Conservation (phyloP, 495 filamentous ascomycete species). For the Penicillium antarcticum region DNA sequence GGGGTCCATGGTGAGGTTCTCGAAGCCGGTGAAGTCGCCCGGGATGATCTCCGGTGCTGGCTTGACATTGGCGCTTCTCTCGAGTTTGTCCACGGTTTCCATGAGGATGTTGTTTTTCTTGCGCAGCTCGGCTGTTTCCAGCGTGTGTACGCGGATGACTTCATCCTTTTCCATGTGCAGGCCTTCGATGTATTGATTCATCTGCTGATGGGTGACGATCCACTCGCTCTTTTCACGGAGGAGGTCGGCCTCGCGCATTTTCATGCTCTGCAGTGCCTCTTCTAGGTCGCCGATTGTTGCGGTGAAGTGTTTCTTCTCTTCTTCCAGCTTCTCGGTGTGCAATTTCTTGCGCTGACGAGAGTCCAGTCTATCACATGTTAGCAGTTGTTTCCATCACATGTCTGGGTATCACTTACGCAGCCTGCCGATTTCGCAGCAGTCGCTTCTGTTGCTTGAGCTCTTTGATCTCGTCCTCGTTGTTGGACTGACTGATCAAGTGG, state of each 20-base stretch:
- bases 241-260: conserved; percentile 55
- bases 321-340: conserved; percentile 94
- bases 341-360: conserved; percentile 98
- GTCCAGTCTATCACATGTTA: conserved; percentile 68
- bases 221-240: conserved; percentile 66
- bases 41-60: conserved; percentile 58
- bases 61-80: conserved; percentile 62
- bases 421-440: conserved; percentile 89
- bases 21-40: conserved; percentile 75
- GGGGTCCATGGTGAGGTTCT: conserved; percentile 74
- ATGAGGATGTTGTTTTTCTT: conserved; percentile 91
- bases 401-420: conserved; percentile 65
- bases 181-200: conserved; percentile 70
- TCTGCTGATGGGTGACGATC: conserved; percentile 63
- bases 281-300: conserved; percentile 72
- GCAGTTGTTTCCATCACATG: conserved; percentile 3
- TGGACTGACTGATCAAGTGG: conserved; percentile 80
- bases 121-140: conserved; percentile 90
- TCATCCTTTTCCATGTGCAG: conserved; percentile 88
- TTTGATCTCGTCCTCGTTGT: conserved; percentile 92
- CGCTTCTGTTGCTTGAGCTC: conserved; percentile 98
- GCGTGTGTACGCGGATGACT: conserved; percentile 80
- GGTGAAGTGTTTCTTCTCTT: conserved; percentile 90
- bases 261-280: conserved; percentile 63
- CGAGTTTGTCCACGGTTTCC: conserved; percentile 77